Evolutionary conservation across 1,284 basidiomycete genomes (phyloP).

Genomic region (Cutaneotrichosporon cutaneum): DNA sequence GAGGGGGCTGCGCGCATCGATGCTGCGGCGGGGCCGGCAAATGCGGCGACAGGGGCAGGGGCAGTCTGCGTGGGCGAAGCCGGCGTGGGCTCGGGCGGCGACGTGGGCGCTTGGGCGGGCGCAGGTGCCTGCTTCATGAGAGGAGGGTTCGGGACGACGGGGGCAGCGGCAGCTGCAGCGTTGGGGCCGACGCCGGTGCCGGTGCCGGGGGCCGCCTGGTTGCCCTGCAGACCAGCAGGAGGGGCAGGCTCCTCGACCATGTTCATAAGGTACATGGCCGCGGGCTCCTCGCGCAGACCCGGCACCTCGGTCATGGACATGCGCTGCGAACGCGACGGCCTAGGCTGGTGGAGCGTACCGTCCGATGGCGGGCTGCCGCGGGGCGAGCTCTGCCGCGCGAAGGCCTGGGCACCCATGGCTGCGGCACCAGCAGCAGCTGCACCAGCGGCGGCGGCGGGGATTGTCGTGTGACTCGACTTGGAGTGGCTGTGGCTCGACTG

Average conservation of each 20-base stretch:
- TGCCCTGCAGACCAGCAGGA: not conserved
- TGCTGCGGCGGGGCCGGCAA: not conserved
- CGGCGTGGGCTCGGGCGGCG: not conserved
- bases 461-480: not conserved
- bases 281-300: constrained; percentile 43
- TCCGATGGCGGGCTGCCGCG: not conserved
- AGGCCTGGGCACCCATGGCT: not conserved
- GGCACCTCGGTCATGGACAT: constrained; percentile 25
- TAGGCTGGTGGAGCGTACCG: constrained; percentile 13
- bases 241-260: constrained; percentile 43
- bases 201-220: not conserved
- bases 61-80: not conserved
- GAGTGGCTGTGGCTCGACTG: constrained; percentile 1
- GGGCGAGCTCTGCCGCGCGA: constrained; percentile 1
- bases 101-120: not conserved
- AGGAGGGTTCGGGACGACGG: not conserved
- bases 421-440: not conserved
- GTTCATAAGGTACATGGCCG: constrained; percentile 49
- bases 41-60: not conserved
- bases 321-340: constrained; percentile 19
- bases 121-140: not conserved
- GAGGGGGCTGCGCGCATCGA: not conserved
- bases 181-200: not conserved
- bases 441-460: not conserved
- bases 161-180: not conserved